Base-by-base conservation (phyloP, 139 green algal genomes). In the Chlamydomonas eustigma region DNA sequence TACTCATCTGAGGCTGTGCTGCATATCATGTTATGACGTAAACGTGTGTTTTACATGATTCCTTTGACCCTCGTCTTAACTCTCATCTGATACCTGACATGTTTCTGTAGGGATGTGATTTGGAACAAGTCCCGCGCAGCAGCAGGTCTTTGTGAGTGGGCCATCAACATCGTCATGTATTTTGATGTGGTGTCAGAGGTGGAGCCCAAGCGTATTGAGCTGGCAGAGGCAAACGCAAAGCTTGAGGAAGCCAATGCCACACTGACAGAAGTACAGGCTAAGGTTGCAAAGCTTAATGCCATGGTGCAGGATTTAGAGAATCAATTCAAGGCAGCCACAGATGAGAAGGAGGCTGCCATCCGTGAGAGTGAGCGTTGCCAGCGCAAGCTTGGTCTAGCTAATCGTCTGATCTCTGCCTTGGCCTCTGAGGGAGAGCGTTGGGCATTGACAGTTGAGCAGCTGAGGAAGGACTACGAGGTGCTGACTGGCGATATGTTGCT, bases 141-240 rank as follows among this genome's bases (percentile, higher is more conserved):
- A n/a, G 91, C 91, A 28, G 92, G 92, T 35, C 82, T 97, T 72
- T 95, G 92, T 80, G 90, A 95, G 52, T 97, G 91, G 88, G 90
- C 90, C 22, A 90, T 94, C 84, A 95, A 95, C 85, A 97, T 97
- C 65, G 88, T 96, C 51, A 90, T 89, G 70, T 97, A 97, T 86
- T 95, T 90, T 78, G 91, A 96, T 72, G 91, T 94, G 30, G 91
- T 93, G 51, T 84, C 78, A 35, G 87, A 93, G 77, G 89, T 92
- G 50, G 91, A 95, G 85, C 92, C 92, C 69, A 95, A 95, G 88
- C 80, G 90, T 31, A 81, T 90, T 58, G 91, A 95, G 83, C 79
- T 97, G 72, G 90, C 88, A 8, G 91, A 85, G 51, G 92, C 92
- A 64, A 97, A 97, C 71, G 87, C 86, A 4, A 92, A 91, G 85